Evolutionary conservation across 495 filamentous ascomycete species (phyloP), one percentile per base, ranked within the genome.

Genomic region (Rusavskia elegans): DNA sequence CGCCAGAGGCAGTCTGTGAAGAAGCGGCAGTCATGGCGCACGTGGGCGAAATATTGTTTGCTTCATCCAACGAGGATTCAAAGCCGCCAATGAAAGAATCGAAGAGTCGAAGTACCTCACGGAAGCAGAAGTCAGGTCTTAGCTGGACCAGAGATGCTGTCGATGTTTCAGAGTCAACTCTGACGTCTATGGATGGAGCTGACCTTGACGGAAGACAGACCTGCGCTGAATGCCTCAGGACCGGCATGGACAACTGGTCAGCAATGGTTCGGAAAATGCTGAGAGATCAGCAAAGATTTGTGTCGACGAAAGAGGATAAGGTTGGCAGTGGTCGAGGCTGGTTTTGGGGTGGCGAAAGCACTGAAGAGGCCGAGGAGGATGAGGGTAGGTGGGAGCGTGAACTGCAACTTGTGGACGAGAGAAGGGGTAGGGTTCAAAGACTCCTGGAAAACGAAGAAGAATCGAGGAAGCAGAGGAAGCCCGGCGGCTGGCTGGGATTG

Each of bases 1-100:
- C 76, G 30, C 52, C 73, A 0, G 67, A 68, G 25, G 80, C 84
- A 49, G 66, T 73, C 29, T 95, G 92, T 71, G 83, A 87, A 48
- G 87, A 95, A 63, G 88, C 87, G 3, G 84, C 76, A 6, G 67
- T 95, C 3, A 85, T 89, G 80, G 75, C 84, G 19, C 87, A 95
- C 65, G 88, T 98, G 52, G 93, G 90, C 51, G 92, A 98, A 69
- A 89, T 97, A 55, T 66, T 98, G 45, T 97, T 83, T 68, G 77
- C 87, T 1, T 75, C 75, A 8, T 71, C 74, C 13, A 68, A 64
- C 5, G 32, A 40, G 3, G 35, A 29, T 5, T 20, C 41, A 1
- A 40, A 9, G 25, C 38, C 14, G 58, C 66, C 6, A 55, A 57
- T 19, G 20, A 54, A 13, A 40, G n/a, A 30, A 20, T 13, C 5